Conservation (phyloP, 441 rosid species). For the Macaranga tanarius region DNA sequence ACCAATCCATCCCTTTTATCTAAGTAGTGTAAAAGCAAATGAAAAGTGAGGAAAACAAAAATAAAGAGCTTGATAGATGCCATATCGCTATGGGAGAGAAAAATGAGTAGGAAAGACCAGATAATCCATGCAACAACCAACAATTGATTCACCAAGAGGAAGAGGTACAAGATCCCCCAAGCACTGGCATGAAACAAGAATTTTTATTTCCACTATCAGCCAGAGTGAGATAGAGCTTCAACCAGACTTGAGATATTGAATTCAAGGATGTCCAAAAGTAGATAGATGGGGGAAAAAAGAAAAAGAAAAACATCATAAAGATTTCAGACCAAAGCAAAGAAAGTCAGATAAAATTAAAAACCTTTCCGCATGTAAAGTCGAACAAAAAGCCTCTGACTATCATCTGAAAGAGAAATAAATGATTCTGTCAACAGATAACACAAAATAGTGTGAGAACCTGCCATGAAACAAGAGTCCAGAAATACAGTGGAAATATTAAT, state of each 20-base stretch:
- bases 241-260: neutral
- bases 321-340: neutral
- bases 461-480: neutral
- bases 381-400: slow-evolving; percentile 81
- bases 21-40: neutral
- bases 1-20: neutral
- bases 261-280: neutral
- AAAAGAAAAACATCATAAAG: neutral
- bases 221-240: neutral
- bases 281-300: neutral
- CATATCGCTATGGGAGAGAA: neutral
- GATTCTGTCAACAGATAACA: slow-evolving; percentile 56
- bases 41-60: neutral
- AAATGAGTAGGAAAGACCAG: neutral
- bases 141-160: neutral
- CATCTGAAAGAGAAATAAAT: slow-evolving; percentile 57
- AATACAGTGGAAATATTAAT: slow-evolving; percentile 18
- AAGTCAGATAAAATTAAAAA: slow-evolving; percentile 23
- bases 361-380: slow-evolving; percentile 91
- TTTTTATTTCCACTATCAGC: neutral
- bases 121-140: neutral
- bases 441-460: slow-evolving; percentile 15
- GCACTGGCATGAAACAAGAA: neutral
- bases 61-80: neutral
- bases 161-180: neutral